Evolutionary conservation across 352 stramenopile genomes (phyloP), one percentile per base, ranked within the genome.

Genomic region (Peronospora tabacina): DNA sequence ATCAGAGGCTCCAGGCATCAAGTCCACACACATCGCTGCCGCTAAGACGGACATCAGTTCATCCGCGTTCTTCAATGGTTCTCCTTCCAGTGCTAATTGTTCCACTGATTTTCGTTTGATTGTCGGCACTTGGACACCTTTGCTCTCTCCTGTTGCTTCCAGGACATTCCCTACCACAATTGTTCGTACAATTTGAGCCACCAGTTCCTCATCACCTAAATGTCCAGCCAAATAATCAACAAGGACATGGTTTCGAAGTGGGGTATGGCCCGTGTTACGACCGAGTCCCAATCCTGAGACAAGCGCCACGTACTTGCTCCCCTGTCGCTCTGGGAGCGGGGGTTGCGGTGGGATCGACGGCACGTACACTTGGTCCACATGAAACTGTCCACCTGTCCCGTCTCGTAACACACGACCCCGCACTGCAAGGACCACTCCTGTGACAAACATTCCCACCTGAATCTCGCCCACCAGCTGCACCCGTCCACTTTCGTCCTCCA

Each of bases 401-500:
- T 68, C 66, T 3, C 28, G 49, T 7, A 46, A 51, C 55, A 93
- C 79, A 26, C 58, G 58, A 20, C 85, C 85, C 24, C 75, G 68
- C 3, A 90, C 68, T 11, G 62, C 85, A 0, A 90, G 55, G 15
- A 94, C 73, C 12, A 94, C 75, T 3, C 85, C 85, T 13, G 81
- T 94, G 32, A 87, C 73, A 10, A 88, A 47, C 26, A 63, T 60
- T 12, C 61, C 55, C 12, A 84, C 61, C 37, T 71, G 55, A 42
- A 90, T 65, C 30, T 66, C 49, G 7, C 76, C 80, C 8, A 68
- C 58, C 9, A 96, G 66, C 40, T 87, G 66, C 13, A 95, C 70
- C 29, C 85, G 84, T 42, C 85, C 87, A 56, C 74, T 91, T 50
- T 94, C 83, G 55, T 96, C 87, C 50, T 96, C 87, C 7, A 96